Conservation (phyloP, 257 asterid species). For the Lantana camara region DNA sequence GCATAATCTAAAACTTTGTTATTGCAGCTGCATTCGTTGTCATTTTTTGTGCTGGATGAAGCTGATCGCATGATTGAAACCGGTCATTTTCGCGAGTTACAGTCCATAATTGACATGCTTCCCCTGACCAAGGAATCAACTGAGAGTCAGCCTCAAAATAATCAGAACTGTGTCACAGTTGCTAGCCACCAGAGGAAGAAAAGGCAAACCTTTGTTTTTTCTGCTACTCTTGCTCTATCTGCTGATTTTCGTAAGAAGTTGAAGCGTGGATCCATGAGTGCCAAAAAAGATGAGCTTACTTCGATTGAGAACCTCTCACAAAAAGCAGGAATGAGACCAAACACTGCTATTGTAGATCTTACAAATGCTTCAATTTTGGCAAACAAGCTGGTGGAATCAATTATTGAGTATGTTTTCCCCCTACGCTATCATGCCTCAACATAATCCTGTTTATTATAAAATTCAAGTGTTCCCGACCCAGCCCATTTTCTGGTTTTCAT, state of each 20-base stretch:
- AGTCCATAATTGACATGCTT: constrained; percentile 94
- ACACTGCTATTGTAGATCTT: constrained; percentile 85
- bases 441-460: constrained; percentile 2
- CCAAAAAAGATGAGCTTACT: constrained; percentile 64
- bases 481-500: not conserved
- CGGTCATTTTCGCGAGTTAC: constrained; percentile 94
- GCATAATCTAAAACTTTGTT: constrained; percentile 13
- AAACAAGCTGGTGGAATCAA: constrained; percentile 78
- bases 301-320: constrained; percentile 90
- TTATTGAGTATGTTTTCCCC: constrained; percentile 71
- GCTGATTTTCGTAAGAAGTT: constrained; percentile 88
- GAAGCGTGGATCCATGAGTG: constrained; percentile 66
- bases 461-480: constrained; percentile 7
- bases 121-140: constrained; percentile 64
- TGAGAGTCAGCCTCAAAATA: constrained; percentile 50
- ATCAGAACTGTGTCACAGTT: constrained; percentile 63
- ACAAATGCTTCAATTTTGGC: constrained; percentile 87
- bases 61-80: constrained; percentile 98
- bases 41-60: constrained; percentile 97
- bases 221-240: constrained; percentile 95
- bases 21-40: constrained; percentile 87
- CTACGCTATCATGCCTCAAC: constrained; percentile 9
- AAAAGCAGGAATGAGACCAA: constrained; percentile 93
- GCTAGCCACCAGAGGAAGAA: constrained; percentile 76
- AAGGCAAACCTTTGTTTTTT: constrained; percentile 94